A percentile compares a stretch with the other conserved stretches of the same genome.
These are phyloP conservation scores for Neonectria coccinea DNA, from an alignment of 2,329 filamentous ascomycete species.

Conservation along the genomic window DNA sequence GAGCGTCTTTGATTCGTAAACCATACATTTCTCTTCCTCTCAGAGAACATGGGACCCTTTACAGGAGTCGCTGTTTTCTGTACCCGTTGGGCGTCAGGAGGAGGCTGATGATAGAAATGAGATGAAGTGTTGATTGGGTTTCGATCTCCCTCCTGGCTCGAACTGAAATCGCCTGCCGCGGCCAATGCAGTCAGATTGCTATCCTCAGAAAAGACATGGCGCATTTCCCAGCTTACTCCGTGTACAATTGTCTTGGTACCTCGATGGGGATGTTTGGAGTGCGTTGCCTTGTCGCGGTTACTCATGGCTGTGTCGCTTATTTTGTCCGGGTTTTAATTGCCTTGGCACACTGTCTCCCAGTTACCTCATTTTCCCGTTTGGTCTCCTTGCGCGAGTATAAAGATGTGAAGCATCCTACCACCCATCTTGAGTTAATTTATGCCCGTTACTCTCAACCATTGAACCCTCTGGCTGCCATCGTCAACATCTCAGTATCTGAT, in stretches of 20 bases:
- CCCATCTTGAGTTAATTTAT: neutral
- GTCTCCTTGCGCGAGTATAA: neutral
- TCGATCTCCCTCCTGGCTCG: neutral
- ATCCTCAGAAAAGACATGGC: neutral
- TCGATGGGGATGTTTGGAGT: conserved; percentile 22
- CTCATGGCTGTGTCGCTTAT: conserved; percentile 41
- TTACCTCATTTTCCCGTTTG: conserved; percentile 9
- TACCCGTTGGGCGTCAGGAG: neutral
- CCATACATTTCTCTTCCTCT: no score
- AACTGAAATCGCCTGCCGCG: neutral
- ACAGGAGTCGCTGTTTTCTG: neutral
- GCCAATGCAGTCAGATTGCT: neutral
- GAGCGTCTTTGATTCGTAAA: neutral
- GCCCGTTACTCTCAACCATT: neutral
- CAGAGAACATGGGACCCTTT: neutral
- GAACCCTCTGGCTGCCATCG: neutral
- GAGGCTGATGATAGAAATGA: neutral
- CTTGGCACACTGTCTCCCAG: conserved; percentile 5
- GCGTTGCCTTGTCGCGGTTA: conserved; percentile 33
- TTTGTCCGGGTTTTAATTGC: conserved; percentile 30
- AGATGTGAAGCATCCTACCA: neutral
- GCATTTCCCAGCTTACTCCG: conserved; percentile 3
- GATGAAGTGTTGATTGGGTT: neutral
- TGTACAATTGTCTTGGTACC: neutral
- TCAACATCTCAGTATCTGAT: neutral